Conservation (phyloP, 176 grass and related monocot genomes). For the Avena atlantica region DNA sequence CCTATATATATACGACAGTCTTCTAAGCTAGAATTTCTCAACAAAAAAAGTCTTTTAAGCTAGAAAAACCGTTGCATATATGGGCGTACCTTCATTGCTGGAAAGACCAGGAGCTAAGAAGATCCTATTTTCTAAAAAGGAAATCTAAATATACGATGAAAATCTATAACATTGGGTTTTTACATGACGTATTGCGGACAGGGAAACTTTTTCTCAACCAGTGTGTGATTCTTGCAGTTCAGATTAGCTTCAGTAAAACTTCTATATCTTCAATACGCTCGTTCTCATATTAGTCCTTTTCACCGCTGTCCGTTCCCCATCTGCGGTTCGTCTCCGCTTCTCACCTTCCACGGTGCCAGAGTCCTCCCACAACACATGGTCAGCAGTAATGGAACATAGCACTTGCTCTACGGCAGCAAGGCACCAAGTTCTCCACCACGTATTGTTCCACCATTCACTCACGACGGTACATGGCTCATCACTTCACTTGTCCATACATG, state of each 20-base stretch:
- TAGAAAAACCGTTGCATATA: too few species aligned
- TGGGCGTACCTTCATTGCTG: too few species aligned
- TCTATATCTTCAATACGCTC: too few species aligned
- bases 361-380: neutral
- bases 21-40: too few species aligned
- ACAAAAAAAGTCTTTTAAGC: too few species aligned
- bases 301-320: neutral
- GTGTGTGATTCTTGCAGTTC: neutral
- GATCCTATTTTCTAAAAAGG: too few species aligned
- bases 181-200: neutral
- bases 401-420: neutral
- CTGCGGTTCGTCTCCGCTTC: neutral
- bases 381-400: neutral
- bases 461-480: neutral
- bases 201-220: neutral
- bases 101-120: too few species aligned
- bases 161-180: neutral
- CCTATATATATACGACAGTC: too few species aligned
- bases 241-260: neutral
- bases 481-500: too few species aligned
- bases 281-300: neutral
- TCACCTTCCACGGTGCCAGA: neutral
- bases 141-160: neutral
- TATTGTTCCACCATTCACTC: neutral
- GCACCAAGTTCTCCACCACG: neutral